Evolutionary conservation across 306 rosid species (phyloP), one percentile per base, ranked within the genome.

Genomic region (Ormosia emarginata): DNA sequence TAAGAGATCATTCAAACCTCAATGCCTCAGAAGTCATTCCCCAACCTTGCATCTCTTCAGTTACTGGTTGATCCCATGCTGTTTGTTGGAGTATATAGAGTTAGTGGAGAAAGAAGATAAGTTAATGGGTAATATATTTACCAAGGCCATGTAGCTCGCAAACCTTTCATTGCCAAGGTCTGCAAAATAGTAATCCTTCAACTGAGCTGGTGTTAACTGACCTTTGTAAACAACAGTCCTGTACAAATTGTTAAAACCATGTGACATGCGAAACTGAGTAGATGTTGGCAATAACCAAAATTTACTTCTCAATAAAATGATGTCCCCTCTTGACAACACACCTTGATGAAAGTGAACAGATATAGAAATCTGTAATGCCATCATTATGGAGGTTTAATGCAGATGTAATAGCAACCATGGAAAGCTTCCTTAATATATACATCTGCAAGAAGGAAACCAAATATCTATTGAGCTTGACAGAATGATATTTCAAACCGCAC

Each of bases 61-160:
- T 94, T 92, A 94, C 97, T 86, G 97, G 98, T 88, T 84, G 97
- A 88, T 91, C 93, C 97, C 92, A 86, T 86, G 94, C 98, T 92
- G 98, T 92, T 94, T 92, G 97, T 88, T 80, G 97, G 94, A 94
- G 98, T 91, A 87, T 91, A 85, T 74, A 86, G 83, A 88, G 98
- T 93, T 95, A 95, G 99, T 93, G 99, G 92, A 93, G 93, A 82
- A 88, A 91, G 89, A 87, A 85, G 89, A 85, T 12, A 89, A 83
- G 98, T 91, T 86, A 90, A 93, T 91, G 98, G 97, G 85, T 89
- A 88, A 93, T 78, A 92, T 88, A 93, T 92, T 96, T 96, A 96
- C 99, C 98, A 96, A 92, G 98, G 99, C 99, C 99, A 96, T 96
- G 99, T 96, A 96, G 99, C 99, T 93, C 93, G 98, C 93, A 93